phyloP scores from a whole-genome alignment of 306 rosid species.

The Malus fusca region DNA sequence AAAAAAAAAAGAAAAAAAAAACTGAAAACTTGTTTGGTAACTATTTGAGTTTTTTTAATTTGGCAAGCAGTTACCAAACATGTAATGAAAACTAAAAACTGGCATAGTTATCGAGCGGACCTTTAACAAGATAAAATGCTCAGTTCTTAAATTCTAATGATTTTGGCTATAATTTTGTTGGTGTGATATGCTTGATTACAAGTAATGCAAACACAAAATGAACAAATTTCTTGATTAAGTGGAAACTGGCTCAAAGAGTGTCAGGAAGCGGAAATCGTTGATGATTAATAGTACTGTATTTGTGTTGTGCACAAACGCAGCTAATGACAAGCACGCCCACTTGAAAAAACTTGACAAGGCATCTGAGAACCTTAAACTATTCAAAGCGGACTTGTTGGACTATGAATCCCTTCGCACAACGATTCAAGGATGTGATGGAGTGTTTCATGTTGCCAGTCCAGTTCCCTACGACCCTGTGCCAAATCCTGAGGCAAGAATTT shows the following conservation, averaged over 20 bases:
- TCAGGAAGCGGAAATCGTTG: not conserved
- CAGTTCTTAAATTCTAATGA: too few species aligned
- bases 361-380: conserved; percentile 26
- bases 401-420: conserved; percentile 25
- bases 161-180: too few species aligned
- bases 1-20: too few species aligned
- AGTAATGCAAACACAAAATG: too few species aligned
- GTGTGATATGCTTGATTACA: too few species aligned
- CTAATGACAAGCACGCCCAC: conserved; percentile 25
- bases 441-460: conserved; percentile 45
- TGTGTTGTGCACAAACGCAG: conserved; percentile 5
- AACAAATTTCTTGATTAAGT: too few species aligned
- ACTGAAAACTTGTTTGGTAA: too few species aligned
- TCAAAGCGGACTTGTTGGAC: conserved; percentile 33
- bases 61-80: too few species aligned
- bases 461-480: conserved; percentile 31
- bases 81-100: too few species aligned
- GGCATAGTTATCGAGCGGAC: too few species aligned
- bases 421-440: conserved; percentile 34
- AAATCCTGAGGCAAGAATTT: conserved; percentile 30
- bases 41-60: too few species aligned
- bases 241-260: not conserved
- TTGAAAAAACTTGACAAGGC: conserved; percentile 24
- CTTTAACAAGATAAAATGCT: too few species aligned
- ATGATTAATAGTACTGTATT: not conserved